Evolutionary conservation across 805 yeast species (phyloP).

Genomic region (Saturnispora bothae): DNA sequence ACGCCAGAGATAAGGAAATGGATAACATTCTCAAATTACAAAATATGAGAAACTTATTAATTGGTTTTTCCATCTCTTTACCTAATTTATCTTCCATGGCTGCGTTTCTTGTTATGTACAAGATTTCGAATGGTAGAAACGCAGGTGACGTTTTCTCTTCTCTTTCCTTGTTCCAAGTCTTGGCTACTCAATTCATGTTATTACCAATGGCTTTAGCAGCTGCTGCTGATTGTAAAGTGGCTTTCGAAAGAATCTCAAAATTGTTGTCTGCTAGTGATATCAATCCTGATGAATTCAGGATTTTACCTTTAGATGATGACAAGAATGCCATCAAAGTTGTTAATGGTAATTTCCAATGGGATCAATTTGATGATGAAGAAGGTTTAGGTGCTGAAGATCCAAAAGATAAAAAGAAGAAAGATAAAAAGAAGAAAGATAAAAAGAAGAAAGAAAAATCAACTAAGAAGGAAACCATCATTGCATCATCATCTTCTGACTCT

Average conservation of each 20-base stretch:
- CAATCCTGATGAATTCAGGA: conserved; percentile 27
- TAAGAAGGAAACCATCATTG: neutral
- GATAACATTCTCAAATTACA: conserved; percentile 47
- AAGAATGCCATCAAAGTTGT: conserved; percentile 38
- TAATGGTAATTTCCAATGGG: conserved; percentile 61
- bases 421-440: neutral
- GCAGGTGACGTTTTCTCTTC: conserved; percentile 63
- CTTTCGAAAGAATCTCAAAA: conserved; percentile 46
- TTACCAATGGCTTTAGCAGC: conserved; percentile 61
- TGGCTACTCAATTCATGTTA: conserved; percentile 54
- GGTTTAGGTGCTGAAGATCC: conserved; percentile 12
- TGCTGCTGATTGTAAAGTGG: conserved; percentile 54
- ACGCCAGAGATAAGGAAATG: conserved; percentile 56
- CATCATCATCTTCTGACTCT: neutral
- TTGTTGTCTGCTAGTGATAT: conserved; percentile 32
- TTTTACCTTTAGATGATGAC: conserved; percentile 17
- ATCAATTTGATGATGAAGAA: conserved; percentile 32
- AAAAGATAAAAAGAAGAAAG: neutral
- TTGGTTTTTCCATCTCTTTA: conserved; percentile 47
- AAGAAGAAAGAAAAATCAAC: neutral
- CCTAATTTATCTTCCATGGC: conserved; percentile 66
- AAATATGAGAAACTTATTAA: conserved; percentile 43
- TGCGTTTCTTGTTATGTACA: conserved; percentile 33
- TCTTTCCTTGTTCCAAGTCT: conserved; percentile 49
- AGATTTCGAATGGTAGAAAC: conserved; percentile 27